These are phyloP conservation scores for Panicum virgatum DNA, from an alignment of 202 grass and related monocot species.

Conservation along the genomic window DNA sequence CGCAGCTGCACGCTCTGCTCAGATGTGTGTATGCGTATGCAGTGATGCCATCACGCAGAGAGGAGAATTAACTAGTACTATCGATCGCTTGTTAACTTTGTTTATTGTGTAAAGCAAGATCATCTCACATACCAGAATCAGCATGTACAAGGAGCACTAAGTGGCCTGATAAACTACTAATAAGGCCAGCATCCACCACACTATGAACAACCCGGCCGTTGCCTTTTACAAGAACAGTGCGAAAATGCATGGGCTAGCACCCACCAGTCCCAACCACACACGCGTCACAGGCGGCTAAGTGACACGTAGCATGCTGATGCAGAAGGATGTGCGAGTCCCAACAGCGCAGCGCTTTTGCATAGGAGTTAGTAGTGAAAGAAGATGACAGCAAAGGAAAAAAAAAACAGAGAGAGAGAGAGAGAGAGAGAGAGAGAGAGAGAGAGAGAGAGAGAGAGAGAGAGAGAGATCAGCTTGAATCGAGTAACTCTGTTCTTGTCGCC, in stretches of 20 bases:
- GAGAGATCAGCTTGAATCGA: background rate
- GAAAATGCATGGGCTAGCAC: background rate
- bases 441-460: no score
- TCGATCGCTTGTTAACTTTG: background rate
- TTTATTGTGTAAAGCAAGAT: background rate
- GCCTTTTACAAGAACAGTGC: background rate
- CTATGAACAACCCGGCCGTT: background rate
- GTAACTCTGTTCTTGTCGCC: background rate
- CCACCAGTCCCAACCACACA: background rate
- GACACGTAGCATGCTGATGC: background rate
- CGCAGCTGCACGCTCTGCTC: background rate
- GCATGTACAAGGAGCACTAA: background rate
- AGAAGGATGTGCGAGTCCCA: background rate
- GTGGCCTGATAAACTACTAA: background rate
- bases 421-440: no score
- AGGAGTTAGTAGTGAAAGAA: background rate
- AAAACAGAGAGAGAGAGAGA: no score
- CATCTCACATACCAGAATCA: constrained; percentile 2
- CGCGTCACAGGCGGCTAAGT: background rate
- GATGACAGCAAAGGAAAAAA: no score
- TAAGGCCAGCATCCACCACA: background rate
- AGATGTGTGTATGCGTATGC: constrained; percentile 31
- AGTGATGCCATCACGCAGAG: constrained; percentile 42
- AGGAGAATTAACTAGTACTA: background rate
- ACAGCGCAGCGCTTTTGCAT: background rate